Base-by-base conservation (phyloP, 2,329 filamentous ascomycete species). In the Aspergillus floridensis region DNA sequence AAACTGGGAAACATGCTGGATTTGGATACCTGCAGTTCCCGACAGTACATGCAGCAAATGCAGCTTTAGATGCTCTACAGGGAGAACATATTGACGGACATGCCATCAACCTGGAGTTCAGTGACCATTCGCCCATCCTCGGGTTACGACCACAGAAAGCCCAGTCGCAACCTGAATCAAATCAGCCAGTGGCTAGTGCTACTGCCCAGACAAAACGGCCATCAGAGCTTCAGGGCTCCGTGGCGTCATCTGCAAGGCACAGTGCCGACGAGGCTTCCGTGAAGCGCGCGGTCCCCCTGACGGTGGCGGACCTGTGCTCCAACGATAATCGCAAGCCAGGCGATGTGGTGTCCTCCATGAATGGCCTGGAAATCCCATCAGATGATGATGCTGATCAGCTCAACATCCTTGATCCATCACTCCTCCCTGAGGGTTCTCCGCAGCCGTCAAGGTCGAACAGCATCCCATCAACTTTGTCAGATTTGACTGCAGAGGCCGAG, bases 21-120 rank as follows among this genome's bases (percentile, higher is more conserved):
- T 78, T 78, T 65, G 75, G 75, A 29, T 78, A 77, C 59, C 58
- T 77, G 12, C 59, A 67, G 54, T 78, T 79, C 53, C 68, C 70
- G 24, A 74, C 74, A 1, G 63, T 63, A 10, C 63, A 72, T 57
- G 70, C 72, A 8, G 76, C 76, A 48, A 71, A 67, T 26, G 72
- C 69, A 48, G 76, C 75, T 24, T 65, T 77, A 51, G 64, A 72
- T 46, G 71, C 70, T 26, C 61, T 79, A 21, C 75, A 75, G 58
- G 74, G 76, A 31, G 60, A 65, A 14, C 59, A 70, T 57, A 73
- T 78, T 61, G 74, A 76, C 62, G 76, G 74, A 2, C 74, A 76
- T 51, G 69, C 72, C 6, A 74, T 78, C 54, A 77, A 77, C 58
- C 64, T 78, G 24, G 76, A 78, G 57, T 73, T 71, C 54, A 74